Base-by-base conservation (phyloP, 2,329 filamentous ascomycete genomes). In the Aureobasidium vineae region DNA sequence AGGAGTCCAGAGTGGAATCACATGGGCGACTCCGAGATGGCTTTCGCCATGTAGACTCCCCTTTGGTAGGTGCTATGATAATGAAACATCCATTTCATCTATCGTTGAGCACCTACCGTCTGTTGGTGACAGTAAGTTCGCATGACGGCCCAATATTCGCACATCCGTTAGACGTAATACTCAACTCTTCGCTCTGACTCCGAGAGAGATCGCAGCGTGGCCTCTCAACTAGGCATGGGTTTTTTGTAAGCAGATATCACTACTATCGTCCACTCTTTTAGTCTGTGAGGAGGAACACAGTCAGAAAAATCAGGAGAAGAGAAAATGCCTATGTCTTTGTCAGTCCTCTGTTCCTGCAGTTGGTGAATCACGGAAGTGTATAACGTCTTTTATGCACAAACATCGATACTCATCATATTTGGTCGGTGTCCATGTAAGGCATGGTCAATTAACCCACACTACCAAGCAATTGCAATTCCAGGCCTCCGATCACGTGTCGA, bases 31-130 rank as follows among this genome's bases (percentile, higher is more conserved):
- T n/a, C n/a, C n/a, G n/a, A n/a, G n/a, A n/a, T n/a, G n/a, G n/a
- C n/a, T n/a, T n/a, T n/a, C n/a, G n/a, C n/a, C n/a, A n/a, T n/a
- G n/a, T n/a, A n/a, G n/a, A n/a, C n/a, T n/a, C n/a, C n/a, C n/a
- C n/a, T n/a, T n/a, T n/a, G n/a, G n/a, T n/a, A n/a, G n/a, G n/a
- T n/a, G n/a, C n/a, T n/a, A n/a, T n/a, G n/a, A n/a, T n/a, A n/a
- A n/a, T n/a, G n/a, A n/a, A n/a, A n/a, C n/a, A n/a, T n/a, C n/a
- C n/a, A n/a, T n/a, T n/a, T n/a, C n/a, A n/a, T n/a, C n/a, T n/a
- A n/a, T 56, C 53, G 28, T 56, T 33, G 33, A 56, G 53, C 53
- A 56, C 53, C 53, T 56, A 56, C 53, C 41, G 53, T 41, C 53
- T 41, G n/a, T 26, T 23, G 8, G 36, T 11, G 5, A 41, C 23